Base-by-base conservation (phyloP, 78 protist species). In the Dictyostelium capitatum region DNA sequence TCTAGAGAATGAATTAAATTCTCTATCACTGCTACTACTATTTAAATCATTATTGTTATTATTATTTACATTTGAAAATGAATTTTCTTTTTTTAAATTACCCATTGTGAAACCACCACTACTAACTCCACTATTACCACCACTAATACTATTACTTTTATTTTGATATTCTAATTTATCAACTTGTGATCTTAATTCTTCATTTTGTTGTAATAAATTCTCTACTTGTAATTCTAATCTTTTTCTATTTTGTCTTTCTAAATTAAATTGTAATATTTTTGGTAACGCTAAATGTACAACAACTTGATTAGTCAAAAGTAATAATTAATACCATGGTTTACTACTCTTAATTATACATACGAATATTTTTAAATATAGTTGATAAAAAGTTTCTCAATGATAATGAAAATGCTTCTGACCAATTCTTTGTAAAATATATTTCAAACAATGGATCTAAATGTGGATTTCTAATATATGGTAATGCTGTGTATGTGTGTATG, bases 401-500 rank as follows among this genome's bases (percentile, higher is more conserved):
- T 20, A 82, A 51, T 23, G 91, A 80, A 50, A 95, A 89, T 72
- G 90, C 78, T 32, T 95, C 97, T 65, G 83, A 78, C 97, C 97
- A 95, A 28, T 20, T 84, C 59, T 89, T 89, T 19, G 62, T 25
- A 74, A 95, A 90, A 54, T 80, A 95, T 15, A 80, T 80, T 62
- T 95, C 97, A 64, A 95, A 89, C 15, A 51, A 9, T 19, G 97
- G 97, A 37, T 81, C 82, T 4, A 11, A 19, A 7, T 95, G 95
- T 53, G 97, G 91, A 6, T 43, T 48, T 64, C 56, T 89, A n/a
- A 95, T 23, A 82, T 90, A 95, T 32, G 95, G 97, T 32, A 95
- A 59, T 6, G 75, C 96, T 93, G 50, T 25, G 30, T 1, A 73
- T 37, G 11, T 37, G 43, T 37, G 43, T 3, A 37, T 37, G 43